Evolutionary conservation across 257 asterid genomes (phyloP).

Genomic region (Solanum rostratum): DNA sequence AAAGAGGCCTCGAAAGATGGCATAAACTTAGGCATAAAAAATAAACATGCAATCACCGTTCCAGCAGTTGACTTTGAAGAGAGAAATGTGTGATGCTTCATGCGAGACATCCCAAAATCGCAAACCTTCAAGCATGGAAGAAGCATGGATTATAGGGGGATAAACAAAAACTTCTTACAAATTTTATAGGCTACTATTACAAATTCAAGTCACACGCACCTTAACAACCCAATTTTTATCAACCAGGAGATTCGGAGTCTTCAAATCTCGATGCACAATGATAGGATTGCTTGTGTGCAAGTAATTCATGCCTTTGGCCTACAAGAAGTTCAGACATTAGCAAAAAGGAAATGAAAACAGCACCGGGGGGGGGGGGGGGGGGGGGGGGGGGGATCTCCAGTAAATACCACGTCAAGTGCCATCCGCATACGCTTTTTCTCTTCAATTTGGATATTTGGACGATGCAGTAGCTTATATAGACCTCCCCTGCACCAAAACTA

Average conservation of each 20-base stretch:
- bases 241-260: conserved; percentile 95
- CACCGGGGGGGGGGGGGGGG: neutral
- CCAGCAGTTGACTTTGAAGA: conserved; percentile 97
- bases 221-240: conserved; percentile 93
- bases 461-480: conserved; percentile 80
- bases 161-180: neutral
- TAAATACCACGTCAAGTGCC: conserved; percentile 94
- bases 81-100: conserved; percentile 89
- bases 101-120: conserved; percentile 96
- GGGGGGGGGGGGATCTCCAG: neutral
- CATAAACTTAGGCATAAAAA: neutral
- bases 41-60: conserved; percentile 46
- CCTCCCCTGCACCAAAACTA: conserved; percentile 71
- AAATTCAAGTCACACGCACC: conserved; percentile 29
- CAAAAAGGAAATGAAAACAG: neutral
- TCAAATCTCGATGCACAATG: conserved; percentile 93
- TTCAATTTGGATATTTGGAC: conserved; percentile 63
- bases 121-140: conserved; percentile 50
- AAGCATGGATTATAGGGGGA: conserved; percentile 5
- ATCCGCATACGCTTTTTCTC: conserved; percentile 78
- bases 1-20: neutral
- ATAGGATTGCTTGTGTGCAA: conserved; percentile 87
- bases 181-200: neutral
- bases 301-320: conserved; percentile 99
- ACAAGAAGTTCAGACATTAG: conserved; percentile 16